A percentile compares a stretch with the other conserved stretches of the same genome.
These are phyloP conservation scores for Ganoderma lingzhi DNA, from an alignment of 1,284 basidiomycete species.

Conservation along the genomic window DNA sequence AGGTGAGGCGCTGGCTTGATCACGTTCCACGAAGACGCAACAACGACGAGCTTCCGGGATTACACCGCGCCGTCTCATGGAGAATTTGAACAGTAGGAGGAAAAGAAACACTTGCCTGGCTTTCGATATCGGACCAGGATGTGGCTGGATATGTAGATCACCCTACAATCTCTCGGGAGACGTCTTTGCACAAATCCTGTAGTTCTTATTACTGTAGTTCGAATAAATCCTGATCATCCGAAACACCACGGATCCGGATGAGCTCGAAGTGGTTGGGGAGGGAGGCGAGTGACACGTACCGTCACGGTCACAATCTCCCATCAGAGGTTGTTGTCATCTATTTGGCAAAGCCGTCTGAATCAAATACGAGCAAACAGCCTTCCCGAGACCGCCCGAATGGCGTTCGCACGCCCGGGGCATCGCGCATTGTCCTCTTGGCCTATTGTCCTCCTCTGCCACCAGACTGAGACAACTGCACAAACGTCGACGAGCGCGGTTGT, in stretches of 20 bases:
- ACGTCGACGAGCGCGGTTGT: too few relatives aligned
- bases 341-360: neutral
- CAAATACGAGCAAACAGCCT: slow-evolving; percentile 4
- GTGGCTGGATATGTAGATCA: neutral
- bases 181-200: neutral
- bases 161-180: neutral
- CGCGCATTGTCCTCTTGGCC: neutral
- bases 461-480: too few relatives aligned
- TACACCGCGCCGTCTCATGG: too few relatives aligned
- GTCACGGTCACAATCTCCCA: slow-evolving; percentile 6
- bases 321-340: neutral
- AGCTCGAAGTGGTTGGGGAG: neutral
- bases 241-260: neutral
- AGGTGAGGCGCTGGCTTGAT: neutral
- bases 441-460: neutral
- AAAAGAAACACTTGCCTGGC: neutral
- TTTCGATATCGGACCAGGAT: neutral
- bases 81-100: neutral
- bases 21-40: neutral
- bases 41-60: neutral
- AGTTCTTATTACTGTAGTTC: too few relatives aligned
- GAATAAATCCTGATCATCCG: neutral
- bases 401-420: neutral
- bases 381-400: neutral
- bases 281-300: neutral